Conservation (phyloP, 495 filamentous ascomycete genomes). For the Polyplosphaeria fusca region DNA sequence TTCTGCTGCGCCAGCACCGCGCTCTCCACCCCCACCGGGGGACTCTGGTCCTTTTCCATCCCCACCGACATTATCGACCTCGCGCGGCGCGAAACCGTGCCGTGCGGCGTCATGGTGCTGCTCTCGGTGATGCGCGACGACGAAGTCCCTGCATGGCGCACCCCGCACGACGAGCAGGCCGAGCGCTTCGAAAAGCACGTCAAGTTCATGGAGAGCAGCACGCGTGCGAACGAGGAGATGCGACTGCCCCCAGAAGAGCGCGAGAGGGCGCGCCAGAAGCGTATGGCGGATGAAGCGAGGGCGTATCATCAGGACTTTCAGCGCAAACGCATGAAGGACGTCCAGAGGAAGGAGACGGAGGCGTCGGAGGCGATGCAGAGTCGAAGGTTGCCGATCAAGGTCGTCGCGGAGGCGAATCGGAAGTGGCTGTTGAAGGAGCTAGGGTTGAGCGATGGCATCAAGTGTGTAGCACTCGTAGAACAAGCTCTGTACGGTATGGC, state of each 20-base stretch:
- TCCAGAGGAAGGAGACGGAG: slow-evolving; percentile 46
- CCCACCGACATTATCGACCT: slow-evolving; percentile 53
- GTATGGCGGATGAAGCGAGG: slow-evolving; percentile 39
- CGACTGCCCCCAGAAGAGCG: slow-evolving; percentile 46
- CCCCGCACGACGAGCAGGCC: slow-evolving; percentile 43
- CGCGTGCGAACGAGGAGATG: slow-evolving; percentile 47
- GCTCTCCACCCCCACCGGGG: slow-evolving; percentile 48
- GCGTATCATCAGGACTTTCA: slow-evolving; percentile 26
- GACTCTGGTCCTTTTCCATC: slow-evolving; percentile 61
- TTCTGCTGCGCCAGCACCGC: slow-evolving; percentile 57
- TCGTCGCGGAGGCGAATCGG: slow-evolving; percentile 51
- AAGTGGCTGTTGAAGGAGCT: slow-evolving; percentile 46
- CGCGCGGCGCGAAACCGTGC: slow-evolving; percentile 52
- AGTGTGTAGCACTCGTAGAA: slow-evolving; percentile 46
- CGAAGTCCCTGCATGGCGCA: slow-evolving; percentile 57
- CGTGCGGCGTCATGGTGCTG: slow-evolving; percentile 60
- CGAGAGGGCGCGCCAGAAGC: slow-evolving; percentile 42
- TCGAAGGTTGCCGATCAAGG: slow-evolving; percentile 52
- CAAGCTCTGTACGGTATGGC: slow-evolving; percentile 55
- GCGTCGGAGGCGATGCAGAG: slow-evolving; percentile 55
- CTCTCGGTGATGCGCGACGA: slow-evolving; percentile 51
- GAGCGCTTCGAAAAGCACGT: slow-evolving; percentile 35
- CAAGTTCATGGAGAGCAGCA: slow-evolving; percentile 45
- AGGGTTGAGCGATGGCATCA: slow-evolving; percentile 32
- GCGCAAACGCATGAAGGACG: slow-evolving; percentile 14